Base-by-base conservation (phyloP, 2,329 filamentous ascomycete genomes). In the Epichloe baconii region DNA sequence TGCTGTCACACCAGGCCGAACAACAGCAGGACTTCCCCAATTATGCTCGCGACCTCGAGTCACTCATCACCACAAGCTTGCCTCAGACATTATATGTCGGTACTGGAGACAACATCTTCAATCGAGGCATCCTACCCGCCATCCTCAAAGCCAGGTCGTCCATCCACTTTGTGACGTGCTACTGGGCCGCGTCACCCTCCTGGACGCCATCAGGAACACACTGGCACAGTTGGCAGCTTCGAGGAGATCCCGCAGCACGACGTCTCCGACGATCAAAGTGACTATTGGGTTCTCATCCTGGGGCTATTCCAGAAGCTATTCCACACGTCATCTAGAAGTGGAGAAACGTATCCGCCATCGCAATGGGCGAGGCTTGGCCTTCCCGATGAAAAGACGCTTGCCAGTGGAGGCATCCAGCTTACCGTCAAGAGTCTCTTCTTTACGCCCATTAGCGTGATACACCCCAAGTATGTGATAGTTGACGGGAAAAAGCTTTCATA, bases 391-490 rank as follows among this genome's bases (percentile, higher is more conserved):
- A 66, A 71, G 6, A 56, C 70, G 4, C 62, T 83, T 2, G 70
- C 75, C 36, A 70, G 79, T 4, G 72, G 68, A 0, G 79, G 79
- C 3, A 75, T 94, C 17, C 77, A 89, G 49, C 61, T 94, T 36
- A 71, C 75, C 0, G 78, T 89, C 51, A 90, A 88, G 69, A 88
- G 82, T 55, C 71, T 91, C 7, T 94, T 94, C 65, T 80, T 91
- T 55, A 71, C 82, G 2, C 88, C 88, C 0, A 82, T 93, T 53
- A 88, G 86, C 59, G 83, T 94, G n/a, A 86, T 93, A 80, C 88
- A 94, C 62, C 84, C 87, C 0, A 94, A 94, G 60, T 91, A 87
- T 58, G 73, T 91, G 38, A 73, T 93, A 14, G 66, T 91, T 1
- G 88, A 94, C 62, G 75, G 83, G 64, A 71, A 35, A 73, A 68